These are phyloP conservation scores for Sporothrix brasiliensis DNA, from an alignment of 2,329 filamentous ascomycete species.

Conservation along the genomic window DNA sequence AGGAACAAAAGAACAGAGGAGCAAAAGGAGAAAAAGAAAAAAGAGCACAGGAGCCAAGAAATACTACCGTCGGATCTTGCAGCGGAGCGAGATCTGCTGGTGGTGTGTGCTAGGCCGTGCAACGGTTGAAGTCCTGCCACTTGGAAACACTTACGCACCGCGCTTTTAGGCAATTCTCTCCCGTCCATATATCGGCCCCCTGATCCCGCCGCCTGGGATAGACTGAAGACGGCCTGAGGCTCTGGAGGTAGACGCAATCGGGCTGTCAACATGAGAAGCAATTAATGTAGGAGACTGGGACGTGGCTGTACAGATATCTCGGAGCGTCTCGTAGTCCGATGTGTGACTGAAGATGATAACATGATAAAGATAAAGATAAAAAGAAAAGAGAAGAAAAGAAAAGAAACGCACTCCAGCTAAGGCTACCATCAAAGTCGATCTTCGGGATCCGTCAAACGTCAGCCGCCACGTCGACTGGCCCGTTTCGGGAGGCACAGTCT, in stretches of 20 bases:
- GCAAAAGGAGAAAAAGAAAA: neutral
- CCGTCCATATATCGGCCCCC: neutral
- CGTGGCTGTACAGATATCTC: no score
- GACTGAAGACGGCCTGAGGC: neutral
- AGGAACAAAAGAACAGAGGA: neutral
- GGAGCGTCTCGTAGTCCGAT: no score
- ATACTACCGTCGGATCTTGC: neutral
- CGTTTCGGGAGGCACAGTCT: constrained; percentile 4
- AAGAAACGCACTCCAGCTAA: neutral
- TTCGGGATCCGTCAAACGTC: neutral
- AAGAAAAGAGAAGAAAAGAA: no score
- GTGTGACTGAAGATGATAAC: no score
- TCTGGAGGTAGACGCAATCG: neutral
- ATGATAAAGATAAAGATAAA: no score
- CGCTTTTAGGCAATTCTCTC: neutral
- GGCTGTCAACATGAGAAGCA: no score
- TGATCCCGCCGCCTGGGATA: constrained; percentile 12
- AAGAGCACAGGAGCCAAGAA: neutral
- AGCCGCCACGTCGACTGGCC: neutral
- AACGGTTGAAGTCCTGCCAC: neutral
- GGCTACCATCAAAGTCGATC: neutral
- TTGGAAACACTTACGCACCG: neutral
- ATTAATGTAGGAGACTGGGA: neutral
- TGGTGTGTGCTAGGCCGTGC: neutral
- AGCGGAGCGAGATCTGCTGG: neutral